phyloP scores from a whole-genome alignment of 2,329 filamentous ascomycete genomes.

The Coniochaeta prunicola region DNA sequence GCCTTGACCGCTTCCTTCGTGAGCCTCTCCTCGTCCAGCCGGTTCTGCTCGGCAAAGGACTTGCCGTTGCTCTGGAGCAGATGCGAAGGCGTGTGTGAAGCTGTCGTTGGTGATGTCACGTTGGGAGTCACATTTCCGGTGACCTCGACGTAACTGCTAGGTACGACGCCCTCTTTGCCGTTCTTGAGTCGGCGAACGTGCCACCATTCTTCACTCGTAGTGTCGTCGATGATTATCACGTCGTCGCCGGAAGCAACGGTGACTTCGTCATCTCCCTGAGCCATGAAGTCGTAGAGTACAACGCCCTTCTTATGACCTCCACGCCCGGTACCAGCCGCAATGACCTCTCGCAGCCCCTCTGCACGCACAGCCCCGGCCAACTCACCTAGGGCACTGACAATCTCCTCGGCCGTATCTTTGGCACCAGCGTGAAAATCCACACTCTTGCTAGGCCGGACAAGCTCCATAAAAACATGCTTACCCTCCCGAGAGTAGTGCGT shows the following conservation, averaged over 20 bases:
- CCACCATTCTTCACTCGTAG: conserved; percentile 97
- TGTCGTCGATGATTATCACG: conserved; percentile 82
- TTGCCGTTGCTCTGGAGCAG: conserved; percentile 42
- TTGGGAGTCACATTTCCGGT: conserved; percentile 51
- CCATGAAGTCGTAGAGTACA: conserved; percentile 92
- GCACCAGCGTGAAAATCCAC: conserved; percentile 95
- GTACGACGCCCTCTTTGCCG: conserved; percentile 91
- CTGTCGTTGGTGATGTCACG: neutral
- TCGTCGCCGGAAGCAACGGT: conserved; percentile 87
- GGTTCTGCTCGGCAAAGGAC: conserved; percentile 70
- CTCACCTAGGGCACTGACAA: conserved; percentile 80
- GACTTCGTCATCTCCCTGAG: conserved; percentile 93
- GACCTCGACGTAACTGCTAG: conserved; percentile 91
- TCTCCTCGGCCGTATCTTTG: conserved; percentile 94
- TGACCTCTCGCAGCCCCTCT: conserved; percentile 78
- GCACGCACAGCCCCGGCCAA: conserved; percentile 78
- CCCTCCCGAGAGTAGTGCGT: conserved; percentile 97
- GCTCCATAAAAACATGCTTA: conserved; percentile 93
- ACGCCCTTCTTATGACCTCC: conserved; percentile 68
- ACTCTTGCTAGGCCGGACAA: conserved; percentile 87
- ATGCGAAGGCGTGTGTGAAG: conserved; percentile 39
- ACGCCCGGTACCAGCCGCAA: conserved; percentile 66
- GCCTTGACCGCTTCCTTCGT: conserved; percentile 71
- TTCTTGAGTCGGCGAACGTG: conserved; percentile 86
- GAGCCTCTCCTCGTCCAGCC: conserved; percentile 73